These are phyloP conservation scores for Colletotrichum abscissum DNA, from an alignment of 2,329 filamentous ascomycete genomes.

Conservation along the genomic window DNA sequence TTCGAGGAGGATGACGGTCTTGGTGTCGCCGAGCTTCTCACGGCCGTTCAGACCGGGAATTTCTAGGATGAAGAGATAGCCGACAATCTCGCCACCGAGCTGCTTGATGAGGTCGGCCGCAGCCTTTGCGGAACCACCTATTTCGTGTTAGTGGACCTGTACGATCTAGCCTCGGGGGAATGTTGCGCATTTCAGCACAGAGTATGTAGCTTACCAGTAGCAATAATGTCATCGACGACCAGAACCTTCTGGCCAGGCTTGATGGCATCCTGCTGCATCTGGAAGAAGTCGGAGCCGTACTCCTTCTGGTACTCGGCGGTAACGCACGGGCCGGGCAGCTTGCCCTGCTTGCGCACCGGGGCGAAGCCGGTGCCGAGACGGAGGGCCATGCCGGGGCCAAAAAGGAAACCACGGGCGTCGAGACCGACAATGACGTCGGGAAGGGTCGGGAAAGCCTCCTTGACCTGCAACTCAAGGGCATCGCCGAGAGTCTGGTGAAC, in stretches of 20 bases:
- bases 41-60: conserved; percentile 93
- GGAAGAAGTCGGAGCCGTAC: conserved; percentile 94
- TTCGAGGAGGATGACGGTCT: conserved; percentile 85
- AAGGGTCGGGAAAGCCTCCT: conserved; percentile 70
- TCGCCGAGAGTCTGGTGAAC: conserved; percentile 83
- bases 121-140: conserved; percentile 91
- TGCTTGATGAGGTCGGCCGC: conserved; percentile 88
- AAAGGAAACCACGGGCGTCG: conserved; percentile 94
- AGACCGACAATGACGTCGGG: conserved; percentile 94
- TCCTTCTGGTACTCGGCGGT: conserved; percentile 94
- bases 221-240: conserved; percentile 97
- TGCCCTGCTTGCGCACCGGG: conserved; percentile 93
- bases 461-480: conserved; percentile 86
- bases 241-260: conserved; percentile 89
- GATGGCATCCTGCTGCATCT: conserved; percentile 91
- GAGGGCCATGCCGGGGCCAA: conserved; percentile 89
- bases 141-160: conserved; percentile 13
- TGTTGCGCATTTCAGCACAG: background rate
- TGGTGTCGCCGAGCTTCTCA: conserved; percentile 83
- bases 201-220: conserved; percentile 78
- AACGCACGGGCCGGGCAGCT: conserved; percentile 89
- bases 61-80: conserved; percentile 95
- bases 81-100: conserved; percentile 86
- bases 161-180: conserved; percentile 31
- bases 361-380: conserved; percentile 87